Conservation (phyloP, 2,329 filamentous ascomycete genomes). For the Aspergillus tanneri region DNA sequence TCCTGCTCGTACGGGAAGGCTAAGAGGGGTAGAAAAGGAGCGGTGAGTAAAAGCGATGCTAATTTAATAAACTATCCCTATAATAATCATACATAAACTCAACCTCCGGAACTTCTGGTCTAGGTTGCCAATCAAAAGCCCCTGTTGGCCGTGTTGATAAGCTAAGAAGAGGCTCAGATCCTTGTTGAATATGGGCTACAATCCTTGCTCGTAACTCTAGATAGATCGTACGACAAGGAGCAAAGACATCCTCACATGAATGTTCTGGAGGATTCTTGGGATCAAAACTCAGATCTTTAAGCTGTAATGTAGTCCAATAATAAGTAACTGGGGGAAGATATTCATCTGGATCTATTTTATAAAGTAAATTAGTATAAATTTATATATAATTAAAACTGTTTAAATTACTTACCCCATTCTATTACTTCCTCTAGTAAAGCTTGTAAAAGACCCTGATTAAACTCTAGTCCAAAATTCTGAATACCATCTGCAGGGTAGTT, state of each 20-base stretch:
- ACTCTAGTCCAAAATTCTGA: not conserved
- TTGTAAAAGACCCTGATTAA: no score
- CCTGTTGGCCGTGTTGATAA: not conserved
- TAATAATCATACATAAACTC: no score
- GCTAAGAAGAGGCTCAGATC: not conserved
- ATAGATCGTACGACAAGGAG: not conserved
- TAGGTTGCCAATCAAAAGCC: not conserved
- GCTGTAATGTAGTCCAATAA: constrained; percentile 8
- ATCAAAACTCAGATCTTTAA: constrained; percentile 12
- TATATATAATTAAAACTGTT: no score
- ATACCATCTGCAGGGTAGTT: constrained; percentile 9
- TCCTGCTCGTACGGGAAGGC: no score
- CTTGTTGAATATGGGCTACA: not conserved
- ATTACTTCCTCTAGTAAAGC: no score
- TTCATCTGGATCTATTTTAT: constrained; percentile 12
- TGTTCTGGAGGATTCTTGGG: constrained; percentile 3
- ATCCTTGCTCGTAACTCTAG: not conserved
- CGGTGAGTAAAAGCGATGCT: no score
- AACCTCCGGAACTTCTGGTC: no score
- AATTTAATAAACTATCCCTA: no score
- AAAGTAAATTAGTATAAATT: no score
- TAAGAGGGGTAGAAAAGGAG: no score
- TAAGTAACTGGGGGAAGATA: constrained; percentile 11
- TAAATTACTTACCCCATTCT: no score
- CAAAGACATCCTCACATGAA: not conserved